Evolutionary conservation across 2,329 filamentous ascomycete species (phyloP), one percentile per base, ranked within the genome.

Genomic region (Plectosphaerella plurivora): DNA sequence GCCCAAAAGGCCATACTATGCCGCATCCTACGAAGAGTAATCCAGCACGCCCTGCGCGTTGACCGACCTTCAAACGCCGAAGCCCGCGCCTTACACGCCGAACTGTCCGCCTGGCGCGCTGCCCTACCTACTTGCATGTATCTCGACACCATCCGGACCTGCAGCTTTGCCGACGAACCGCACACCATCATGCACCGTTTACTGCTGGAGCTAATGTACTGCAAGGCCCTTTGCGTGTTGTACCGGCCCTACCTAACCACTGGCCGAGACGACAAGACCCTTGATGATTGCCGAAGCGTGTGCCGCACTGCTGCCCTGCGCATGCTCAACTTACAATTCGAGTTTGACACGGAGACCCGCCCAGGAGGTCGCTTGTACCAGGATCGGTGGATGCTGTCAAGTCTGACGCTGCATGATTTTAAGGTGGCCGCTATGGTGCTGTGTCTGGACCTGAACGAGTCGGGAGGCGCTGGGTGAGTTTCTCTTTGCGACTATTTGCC

Each of bases 381-480:
- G 39, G 76, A 83, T 48, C 70, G 74, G 42, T 80, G 77, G 64
- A 78, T 84, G 67, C 61, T 83, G 8, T 74, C 74, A 4, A 75
- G 74, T 3, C 61, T 84, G 45, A 77, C 76, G 5, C 66, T 78
- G 20, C 78, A 82, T 35, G 78, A 84, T 57, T 84, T 82, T 54
- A 64, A 84, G 24, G 72, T 84, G 16, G 81, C 81, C 0, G 75
- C 79, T 12, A 84, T 83, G 78, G 76, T 84, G 41, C 59, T 84
- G 6, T 84, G 78, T 52, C 63, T 84, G 3, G 76, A 79, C 55
- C 62, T 78, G 12, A 68, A 66, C 22, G 73, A 75, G 55, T 69
- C 68, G 16, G 57, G 59, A 25, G 64, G 69, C 18, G 68, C 65
- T 55, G 68, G 61, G 73, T 73, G 64, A 57, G 65, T 51, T 10